Conservation (phyloP, 371 early-diverging fungal species). For the Rhizopus sp. region DNA sequence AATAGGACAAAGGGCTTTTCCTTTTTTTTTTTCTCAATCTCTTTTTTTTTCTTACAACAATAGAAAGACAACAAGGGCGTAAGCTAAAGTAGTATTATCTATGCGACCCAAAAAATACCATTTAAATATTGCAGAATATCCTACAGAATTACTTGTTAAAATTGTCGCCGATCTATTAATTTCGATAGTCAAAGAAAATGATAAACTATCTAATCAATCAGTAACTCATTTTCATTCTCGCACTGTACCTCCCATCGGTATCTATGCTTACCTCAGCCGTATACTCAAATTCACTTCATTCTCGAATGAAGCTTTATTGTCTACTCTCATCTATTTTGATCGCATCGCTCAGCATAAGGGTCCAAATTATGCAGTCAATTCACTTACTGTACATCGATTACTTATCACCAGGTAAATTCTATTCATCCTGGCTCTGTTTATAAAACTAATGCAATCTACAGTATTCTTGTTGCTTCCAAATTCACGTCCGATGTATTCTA, state of each 20-base stretch:
- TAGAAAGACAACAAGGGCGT: no score
- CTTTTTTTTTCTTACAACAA: not conserved
- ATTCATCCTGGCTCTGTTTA: not conserved
- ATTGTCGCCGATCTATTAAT: constrained; percentile 58
- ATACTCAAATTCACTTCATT: constrained; percentile 81
- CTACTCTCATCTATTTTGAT: constrained; percentile 85
- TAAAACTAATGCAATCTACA: constrained; percentile 17
- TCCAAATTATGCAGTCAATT: constrained; percentile 58
- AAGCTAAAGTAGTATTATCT: not conserved
- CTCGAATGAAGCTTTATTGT: constrained; percentile 73
- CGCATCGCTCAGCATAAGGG: constrained; percentile 62
- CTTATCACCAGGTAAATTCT: constrained; percentile 62
- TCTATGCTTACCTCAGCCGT: constrained; percentile 66
- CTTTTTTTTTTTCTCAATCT: constrained; percentile 5
- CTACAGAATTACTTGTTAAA: constrained; percentile 29
- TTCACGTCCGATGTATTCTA: constrained; percentile 79
- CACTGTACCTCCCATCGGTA: constrained; percentile 72
- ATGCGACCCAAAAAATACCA: constrained; percentile 14
- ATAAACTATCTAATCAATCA: constrained; percentile 56
- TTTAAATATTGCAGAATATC: constrained; percentile 44
- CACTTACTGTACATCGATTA: constrained; percentile 82
- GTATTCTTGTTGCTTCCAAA: constrained; percentile 76
- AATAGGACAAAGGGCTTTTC: not conserved
- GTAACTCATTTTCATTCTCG: constrained; percentile 85
- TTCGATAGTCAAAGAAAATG: constrained; percentile 66